A percentile compares a stretch with the other conserved stretches of the same genome.
Conservation (phyloP, 306 rosid species). For the Rosa lucieae region DNA sequence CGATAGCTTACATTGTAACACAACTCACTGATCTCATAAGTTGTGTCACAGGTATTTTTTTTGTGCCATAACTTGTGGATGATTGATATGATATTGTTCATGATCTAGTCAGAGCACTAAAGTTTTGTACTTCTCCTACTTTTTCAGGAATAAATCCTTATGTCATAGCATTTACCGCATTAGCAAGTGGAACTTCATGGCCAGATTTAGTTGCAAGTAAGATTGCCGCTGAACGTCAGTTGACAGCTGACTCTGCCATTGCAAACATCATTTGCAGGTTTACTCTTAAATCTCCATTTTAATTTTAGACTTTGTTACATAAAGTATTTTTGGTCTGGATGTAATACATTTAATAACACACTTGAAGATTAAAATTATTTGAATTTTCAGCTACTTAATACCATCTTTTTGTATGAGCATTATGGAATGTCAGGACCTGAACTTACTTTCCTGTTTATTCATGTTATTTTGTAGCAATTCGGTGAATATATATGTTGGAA, state of each 20-base stretch:
- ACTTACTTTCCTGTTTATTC: slow-evolving; percentile 13
- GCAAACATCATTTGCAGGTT: slow-evolving; percentile 99
- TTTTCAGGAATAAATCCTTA: slow-evolving; percentile 82
- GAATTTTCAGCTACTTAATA: not conserved
- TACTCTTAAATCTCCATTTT: slow-evolving; percentile 26
- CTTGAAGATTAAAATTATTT: too few species aligned
- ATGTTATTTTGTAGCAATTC: slow-evolving; percentile 63
- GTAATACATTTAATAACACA: not conserved
- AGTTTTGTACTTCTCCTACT: not conserved
- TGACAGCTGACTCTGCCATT: slow-evolving; percentile 93
- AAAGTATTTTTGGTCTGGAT: slow-evolving; percentile 16
- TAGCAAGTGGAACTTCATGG: slow-evolving; percentile 96
- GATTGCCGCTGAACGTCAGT: slow-evolving; percentile 97
- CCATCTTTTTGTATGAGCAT: not conserved
- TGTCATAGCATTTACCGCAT: slow-evolving; percentile 92
- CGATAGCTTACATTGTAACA: slow-evolving; percentile 81
- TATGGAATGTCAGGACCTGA: slow-evolving; percentile 13
- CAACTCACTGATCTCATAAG: slow-evolving; percentile 85
- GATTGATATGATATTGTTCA: not conserved
- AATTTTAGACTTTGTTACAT: slow-evolving; percentile 20
- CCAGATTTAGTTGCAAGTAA: slow-evolving; percentile 98
- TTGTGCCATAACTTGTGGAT: slow-evolving; percentile 12
- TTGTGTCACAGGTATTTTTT: slow-evolving; percentile 82
- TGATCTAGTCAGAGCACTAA: slow-evolving; percentile 10
- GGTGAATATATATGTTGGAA: slow-evolving; percentile 92